phyloP scores from a whole-genome alignment of 768 basidiomycete genomes.

The Russula olivacea region DNA sequence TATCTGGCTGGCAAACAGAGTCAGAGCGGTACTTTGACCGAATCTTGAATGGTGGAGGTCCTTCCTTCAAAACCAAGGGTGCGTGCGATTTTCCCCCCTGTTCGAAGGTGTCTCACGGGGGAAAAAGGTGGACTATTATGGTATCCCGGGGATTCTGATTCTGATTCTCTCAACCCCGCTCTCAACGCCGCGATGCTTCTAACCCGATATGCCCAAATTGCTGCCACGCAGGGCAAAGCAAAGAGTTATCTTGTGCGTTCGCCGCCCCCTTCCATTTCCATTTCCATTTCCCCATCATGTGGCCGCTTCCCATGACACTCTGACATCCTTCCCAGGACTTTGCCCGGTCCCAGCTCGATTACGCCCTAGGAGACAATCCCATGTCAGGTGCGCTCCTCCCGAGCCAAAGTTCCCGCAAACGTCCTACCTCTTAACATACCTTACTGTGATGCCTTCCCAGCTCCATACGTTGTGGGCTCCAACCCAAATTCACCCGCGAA shows the following conservation, averaged over 20 bases:
- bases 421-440: neutral
- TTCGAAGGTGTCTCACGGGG: neutral
- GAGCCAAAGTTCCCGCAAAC: neutral
- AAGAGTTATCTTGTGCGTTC: slow-evolving; percentile 52
- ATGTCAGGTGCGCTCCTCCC: slow-evolving; percentile 58
- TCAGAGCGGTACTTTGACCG: slow-evolving; percentile 74
- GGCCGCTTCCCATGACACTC: slow-evolving; percentile 9
- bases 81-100: slow-evolving; percentile 17
- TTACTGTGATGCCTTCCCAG: slow-evolving; percentile 32
- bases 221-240: slow-evolving; percentile 53
- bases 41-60: slow-evolving; percentile 53
- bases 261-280: no score
- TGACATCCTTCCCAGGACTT: slow-evolving; percentile 44
- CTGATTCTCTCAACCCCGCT: slow-evolving; percentile 77
- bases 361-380: slow-evolving; percentile 81
- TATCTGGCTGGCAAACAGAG: slow-evolving; percentile 58
- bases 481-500: slow-evolving; percentile 90
- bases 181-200: slow-evolving; percentile 84
- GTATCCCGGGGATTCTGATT: slow-evolving; percentile 78
- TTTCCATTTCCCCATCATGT: neutral
- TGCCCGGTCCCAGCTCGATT: slow-evolving; percentile 72
- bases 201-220: slow-evolving; percentile 67
- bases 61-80: slow-evolving; percentile 60
- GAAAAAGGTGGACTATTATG: slow-evolving; percentile 68
- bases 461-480: slow-evolving; percentile 79